These are phyloP conservation scores for Suillus weaverae DNA, from an alignment of 768 basidiomycete genomes.

Conservation along the genomic window DNA sequence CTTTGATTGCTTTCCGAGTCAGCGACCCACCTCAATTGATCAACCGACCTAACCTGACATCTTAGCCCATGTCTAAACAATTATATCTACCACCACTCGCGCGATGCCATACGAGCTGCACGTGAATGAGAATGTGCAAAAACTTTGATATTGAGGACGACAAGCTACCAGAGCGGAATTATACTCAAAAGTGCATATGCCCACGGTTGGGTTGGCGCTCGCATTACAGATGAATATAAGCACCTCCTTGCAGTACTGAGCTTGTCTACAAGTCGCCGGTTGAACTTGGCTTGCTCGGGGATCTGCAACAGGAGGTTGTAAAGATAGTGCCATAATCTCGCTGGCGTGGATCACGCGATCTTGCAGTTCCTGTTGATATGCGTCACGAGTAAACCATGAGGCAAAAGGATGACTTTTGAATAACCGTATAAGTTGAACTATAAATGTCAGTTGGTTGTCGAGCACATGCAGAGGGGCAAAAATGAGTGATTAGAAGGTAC, in stretches of 20 bases:
- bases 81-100: too few relatives aligned
- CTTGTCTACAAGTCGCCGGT: constrained; percentile 69
- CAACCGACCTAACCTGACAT: too few relatives aligned
- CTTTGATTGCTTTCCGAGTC: too few relatives aligned
- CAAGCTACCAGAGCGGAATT: too few relatives aligned
- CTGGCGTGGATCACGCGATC: constrained; percentile 71
- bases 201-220: constrained; percentile 38
- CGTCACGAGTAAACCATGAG: constrained; percentile 74
- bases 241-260: constrained; percentile 85
- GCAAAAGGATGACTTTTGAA: constrained; percentile 88
- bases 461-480: constrained; percentile 4
- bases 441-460: neutral
- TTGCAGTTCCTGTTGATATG: constrained; percentile 90
- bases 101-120: too few relatives aligned
- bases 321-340: constrained; percentile 62
- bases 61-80: too few relatives aligned
- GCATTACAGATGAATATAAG: constrained; percentile 67
- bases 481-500: constrained; percentile 79
- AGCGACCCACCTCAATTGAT: too few relatives aligned
- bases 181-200: too few relatives aligned
- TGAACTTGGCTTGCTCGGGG: constrained; percentile 57
- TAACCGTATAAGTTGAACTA: constrained; percentile 99
- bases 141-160: too few relatives aligned
- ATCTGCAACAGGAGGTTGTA: constrained; percentile 43
- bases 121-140: too few relatives aligned